Evolutionary conservation across 2,329 filamentous ascomycete species (phyloP).

Genomic region (Albophoma yamanashiensis): DNA sequence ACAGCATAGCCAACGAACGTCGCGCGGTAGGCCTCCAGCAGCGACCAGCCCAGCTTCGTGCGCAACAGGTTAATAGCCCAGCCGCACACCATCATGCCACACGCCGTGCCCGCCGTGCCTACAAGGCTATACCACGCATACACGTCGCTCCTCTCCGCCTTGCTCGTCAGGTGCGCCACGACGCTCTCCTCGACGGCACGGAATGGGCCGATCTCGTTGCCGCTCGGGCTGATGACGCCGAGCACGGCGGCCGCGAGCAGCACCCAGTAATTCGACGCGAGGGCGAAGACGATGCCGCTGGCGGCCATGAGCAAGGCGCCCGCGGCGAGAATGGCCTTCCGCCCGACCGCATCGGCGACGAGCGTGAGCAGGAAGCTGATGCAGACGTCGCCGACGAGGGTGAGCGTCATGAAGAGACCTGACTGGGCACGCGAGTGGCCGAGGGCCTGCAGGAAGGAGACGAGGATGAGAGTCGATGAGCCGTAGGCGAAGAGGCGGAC

Average conservation of each 20-base stretch:
- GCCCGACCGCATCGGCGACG: constrained; percentile 46
- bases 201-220: constrained; percentile 55
- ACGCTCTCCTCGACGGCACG: constrained; percentile 51
- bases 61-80: constrained; percentile 45
- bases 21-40: constrained; percentile 36
- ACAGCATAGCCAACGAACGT: constrained; percentile 48
- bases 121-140: constrained; percentile 52
- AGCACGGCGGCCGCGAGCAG: constrained; percentile 46
- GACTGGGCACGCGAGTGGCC: constrained; percentile 38
- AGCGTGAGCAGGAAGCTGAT: constrained; percentile 49
- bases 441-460: constrained; percentile 41
- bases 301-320: constrained; percentile 45
- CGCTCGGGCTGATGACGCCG: constrained; percentile 54
- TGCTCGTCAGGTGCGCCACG: constrained; percentile 42
- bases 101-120: constrained; percentile 49
- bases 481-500: constrained; percentile 55
- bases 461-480: constrained; percentile 44
- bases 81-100: constrained; percentile 48
- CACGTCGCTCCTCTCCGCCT: constrained; percentile 38
- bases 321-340: constrained; percentile 38
- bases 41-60: constrained; percentile 27
- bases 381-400: constrained; percentile 45
- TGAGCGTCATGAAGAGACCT: constrained; percentile 57
- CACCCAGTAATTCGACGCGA: constrained; percentile 43
- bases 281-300: constrained; percentile 45